Conservation (phyloP, 169 alveolate genomes). For the Haemoproteus tartakovskyi region DNA sequence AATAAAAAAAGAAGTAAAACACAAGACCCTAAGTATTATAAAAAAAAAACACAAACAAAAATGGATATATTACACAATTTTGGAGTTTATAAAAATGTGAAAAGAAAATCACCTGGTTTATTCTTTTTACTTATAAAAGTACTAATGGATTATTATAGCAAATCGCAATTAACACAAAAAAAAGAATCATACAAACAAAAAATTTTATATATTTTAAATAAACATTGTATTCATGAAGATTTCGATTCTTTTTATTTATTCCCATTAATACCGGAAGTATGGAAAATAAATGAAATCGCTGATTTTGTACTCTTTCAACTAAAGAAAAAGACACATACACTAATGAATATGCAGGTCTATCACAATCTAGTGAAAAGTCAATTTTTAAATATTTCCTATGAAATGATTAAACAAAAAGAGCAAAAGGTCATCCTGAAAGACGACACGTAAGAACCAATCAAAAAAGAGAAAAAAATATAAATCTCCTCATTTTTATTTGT, state of each 20-base stretch:
- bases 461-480: too few species aligned
- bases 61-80: constrained; percentile 15
- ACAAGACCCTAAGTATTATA: not conserved
- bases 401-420: constrained; percentile 13
- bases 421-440: constrained; percentile 7
- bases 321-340: constrained; percentile 4
- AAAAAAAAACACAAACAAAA: constrained; percentile 7
- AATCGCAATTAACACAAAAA: not conserved
- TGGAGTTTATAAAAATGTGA: constrained; percentile 1
- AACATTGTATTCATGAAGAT: constrained; percentile 25
- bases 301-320: constrained; percentile 1
- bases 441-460: constrained; percentile 25
- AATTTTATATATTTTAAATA: constrained; percentile 13
- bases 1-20: not conserved
- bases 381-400: constrained; percentile 10
- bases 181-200: constrained; percentile 17
- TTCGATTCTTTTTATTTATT: constrained; percentile 13
- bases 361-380: constrained; percentile 23
- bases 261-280: constrained; percentile 17
- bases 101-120: constrained; percentile 11
- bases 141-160: constrained; percentile 2
- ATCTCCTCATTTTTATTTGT: too few species aligned
- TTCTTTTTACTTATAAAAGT: constrained; percentile 46
- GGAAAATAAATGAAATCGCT: constrained; percentile 21
- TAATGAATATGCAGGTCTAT: constrained; percentile 15